Evolutionary conservation across 2,329 filamentous ascomycete genomes (phyloP), one percentile per base, ranked within the genome.

Genomic region (Nothophaeocryptopus gaeumannii): DNA sequence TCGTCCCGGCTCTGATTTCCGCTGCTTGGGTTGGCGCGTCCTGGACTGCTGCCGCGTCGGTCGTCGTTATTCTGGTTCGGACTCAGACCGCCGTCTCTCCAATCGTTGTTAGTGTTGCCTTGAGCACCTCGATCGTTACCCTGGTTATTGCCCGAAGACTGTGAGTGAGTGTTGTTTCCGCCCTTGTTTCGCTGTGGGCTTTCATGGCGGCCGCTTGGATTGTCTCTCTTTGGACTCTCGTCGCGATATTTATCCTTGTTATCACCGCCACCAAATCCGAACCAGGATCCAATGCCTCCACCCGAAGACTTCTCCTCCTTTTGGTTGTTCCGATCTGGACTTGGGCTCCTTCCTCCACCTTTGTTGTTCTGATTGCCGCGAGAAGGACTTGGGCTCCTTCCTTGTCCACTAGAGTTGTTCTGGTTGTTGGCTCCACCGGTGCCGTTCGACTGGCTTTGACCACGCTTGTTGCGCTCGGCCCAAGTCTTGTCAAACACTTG

Each of bases 401-500:
- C 16, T 16, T 15, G 12, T 15, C 34, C 12, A 12, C 34, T 7
- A 3, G 20, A 26, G 7, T 39, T 29, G 34, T 14, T 47, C 11
- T 20, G 32, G 29, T 16, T 43, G 26, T 9, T 13, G 8, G 31
- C 7, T 13, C 14, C 32, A 2, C 7, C 14, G n/a, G 5, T 15
- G 9, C 16, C 13, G 13, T 38, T 13, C 10, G 35, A 38, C 20
- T 26, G 20, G 13, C 16, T 38, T 4, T 39, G 38, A n/a, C 45
- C 13, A 8, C 30, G 38, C 11, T 48, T 38, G 7, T 48, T 48
- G 13, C 45, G 34, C n/a, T 16, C 32, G 8, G 41, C 41, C 45
- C 45, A 48, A 12, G 45, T 48, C 29, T 39, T 30, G 31, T 48
- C 45, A 5, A 48, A 41, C 38, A 70, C 67, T 39, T 58, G 59